Base-by-base conservation (phyloP, 164 flowering plant species). In the Platanus orientalis region DNA sequence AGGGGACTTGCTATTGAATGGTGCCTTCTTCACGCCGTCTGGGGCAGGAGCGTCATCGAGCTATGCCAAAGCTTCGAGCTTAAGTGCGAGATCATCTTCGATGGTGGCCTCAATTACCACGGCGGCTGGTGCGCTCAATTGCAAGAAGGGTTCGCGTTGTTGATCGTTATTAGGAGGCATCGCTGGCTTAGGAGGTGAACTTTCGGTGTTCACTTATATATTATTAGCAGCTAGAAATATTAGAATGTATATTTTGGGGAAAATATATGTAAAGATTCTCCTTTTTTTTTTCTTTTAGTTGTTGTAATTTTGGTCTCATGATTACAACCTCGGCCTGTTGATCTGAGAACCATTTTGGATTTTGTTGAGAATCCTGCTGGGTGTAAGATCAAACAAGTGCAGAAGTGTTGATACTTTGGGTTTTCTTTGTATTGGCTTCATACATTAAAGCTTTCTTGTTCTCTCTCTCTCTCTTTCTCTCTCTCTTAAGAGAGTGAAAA, bases 1-100 rank as follows among this genome's bases (percentile, higher is more conserved):
- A 65, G 97, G 97, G 6, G 97, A 90, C 40, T 26, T 82, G 57
- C 12, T 90, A 77, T 39, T 87, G 56, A 90, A 90, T 54, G 94
- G 92, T 3, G 97, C 94, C 0, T 84, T 76, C 71, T 90, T 90
- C 72, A 79, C 83, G 0, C 61, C 71, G 12, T 81, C 94, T 0
- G 95, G 97, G 2, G 79, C 81, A 0, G 86, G 76, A 21, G 80
- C 96, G 1, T 76, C 89, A 0, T 76, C 86, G 17, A 81, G 81
- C 45, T 87, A 87, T 39, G 85, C 90, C 7, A 87, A 62, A 68
- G 93, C 93, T 0, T 83, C 89, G 28, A 87, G 91, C 65, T 72
- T 89, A 56, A 65, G 80, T 5, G 92, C 92, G 0, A 80, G 81
- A 58, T 80, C 94, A 4, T 80, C 92, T 32, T 66, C 85, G 7